Conservation (phyloP, 306 rosid genomes). For the Cicer bijugum region DNA sequence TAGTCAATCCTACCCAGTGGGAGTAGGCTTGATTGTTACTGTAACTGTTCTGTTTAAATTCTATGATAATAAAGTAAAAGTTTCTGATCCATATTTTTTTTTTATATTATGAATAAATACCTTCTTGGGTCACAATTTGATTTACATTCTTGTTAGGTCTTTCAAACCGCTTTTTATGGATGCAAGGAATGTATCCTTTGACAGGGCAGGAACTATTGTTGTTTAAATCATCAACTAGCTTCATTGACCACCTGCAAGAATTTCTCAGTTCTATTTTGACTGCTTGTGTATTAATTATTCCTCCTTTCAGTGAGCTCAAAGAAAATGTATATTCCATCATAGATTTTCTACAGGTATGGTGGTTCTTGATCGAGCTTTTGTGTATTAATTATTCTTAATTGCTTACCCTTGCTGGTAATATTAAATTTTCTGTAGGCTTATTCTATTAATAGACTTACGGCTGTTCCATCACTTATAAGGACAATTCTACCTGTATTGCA, state of each 20-base stretch:
- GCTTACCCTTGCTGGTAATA: conserved; percentile 30
- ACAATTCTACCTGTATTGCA: conserved; percentile 71
- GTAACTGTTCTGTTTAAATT: conserved; percentile 17
- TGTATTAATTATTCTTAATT: conserved; percentile 33
- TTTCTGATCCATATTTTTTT: background rate
- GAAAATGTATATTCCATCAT: conserved; percentile 60
- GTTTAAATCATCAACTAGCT: conserved; percentile 86
- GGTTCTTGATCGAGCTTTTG: conserved; percentile 15
- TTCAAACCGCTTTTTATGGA: conserved; percentile 80
- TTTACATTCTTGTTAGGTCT: conserved; percentile 62
- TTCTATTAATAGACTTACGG: conserved; percentile 67
- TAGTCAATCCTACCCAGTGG: conserved; percentile 4
- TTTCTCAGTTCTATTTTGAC: conserved; percentile 78
- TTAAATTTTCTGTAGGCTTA: conserved; percentile 65
- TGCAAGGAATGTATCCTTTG: conserved; percentile 79
- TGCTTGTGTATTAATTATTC: conserved; percentile 72
- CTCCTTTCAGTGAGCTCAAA: conserved; percentile 68
- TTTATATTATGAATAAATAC: background rate
- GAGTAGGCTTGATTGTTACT: conserved; percentile 15
- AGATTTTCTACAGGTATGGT: conserved; percentile 71
- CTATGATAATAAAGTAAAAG: background rate
- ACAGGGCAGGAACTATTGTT: conserved; percentile 63
- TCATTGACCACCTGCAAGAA: conserved; percentile 91
- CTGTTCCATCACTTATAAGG: conserved; percentile 86
- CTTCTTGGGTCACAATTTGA: conserved; percentile 21